A percentile compares a stretch with the other conserved stretches of the same genome.
Evolutionary conservation across 1,284 basidiomycete species (phyloP).

Genomic region (Vanrija pseudolonga): DNA sequence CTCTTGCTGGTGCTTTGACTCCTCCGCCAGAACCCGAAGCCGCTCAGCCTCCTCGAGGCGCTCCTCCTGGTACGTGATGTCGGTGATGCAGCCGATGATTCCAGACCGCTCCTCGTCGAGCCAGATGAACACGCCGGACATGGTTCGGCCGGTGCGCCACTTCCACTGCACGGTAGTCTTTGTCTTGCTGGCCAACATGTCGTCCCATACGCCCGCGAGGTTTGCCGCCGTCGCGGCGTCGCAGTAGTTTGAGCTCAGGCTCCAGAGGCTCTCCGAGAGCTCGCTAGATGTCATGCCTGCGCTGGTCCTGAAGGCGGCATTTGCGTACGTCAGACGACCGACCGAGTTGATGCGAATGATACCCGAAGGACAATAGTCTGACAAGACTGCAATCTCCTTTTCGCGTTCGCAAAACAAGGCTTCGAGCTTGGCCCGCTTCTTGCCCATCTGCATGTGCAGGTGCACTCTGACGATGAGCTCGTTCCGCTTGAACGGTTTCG

Average conservation of each 20-base stretch:
- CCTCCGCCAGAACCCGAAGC: constrained; percentile 39
- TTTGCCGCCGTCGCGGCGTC: constrained; percentile 14
- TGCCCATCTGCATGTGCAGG: constrained; percentile 45
- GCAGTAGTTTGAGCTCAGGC: constrained; percentile 19
- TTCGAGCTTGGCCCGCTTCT: constrained; percentile 40
- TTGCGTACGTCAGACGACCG: constrained; percentile 31
- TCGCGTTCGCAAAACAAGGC: constrained; percentile 31
- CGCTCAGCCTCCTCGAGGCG: constrained; percentile 37
- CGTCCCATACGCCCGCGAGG: background rate
- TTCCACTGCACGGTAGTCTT: constrained; percentile 30
- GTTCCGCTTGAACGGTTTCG: constrained; percentile 46
- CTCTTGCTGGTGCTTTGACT: constrained; percentile 31
- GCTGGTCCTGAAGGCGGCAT: constrained; percentile 30
- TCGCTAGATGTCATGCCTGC: constrained; percentile 18
- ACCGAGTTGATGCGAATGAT: constrained; percentile 31
- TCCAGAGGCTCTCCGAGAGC: constrained; percentile 1
- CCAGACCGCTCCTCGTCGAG: constrained; percentile 33
- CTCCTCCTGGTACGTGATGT: constrained; percentile 41
- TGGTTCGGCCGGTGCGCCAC: constrained; percentile 33
- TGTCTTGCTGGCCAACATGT: constrained; percentile 15
- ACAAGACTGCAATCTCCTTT: constrained; percentile 40
- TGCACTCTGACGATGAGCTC: constrained; percentile 50
- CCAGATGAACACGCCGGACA: constrained; percentile 36
- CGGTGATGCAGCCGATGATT: constrained; percentile 37
- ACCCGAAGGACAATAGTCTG: constrained; percentile 43